Conservation (phyloP, 192 early-diverging fungal species). For the Endogone sp. region DNA sequence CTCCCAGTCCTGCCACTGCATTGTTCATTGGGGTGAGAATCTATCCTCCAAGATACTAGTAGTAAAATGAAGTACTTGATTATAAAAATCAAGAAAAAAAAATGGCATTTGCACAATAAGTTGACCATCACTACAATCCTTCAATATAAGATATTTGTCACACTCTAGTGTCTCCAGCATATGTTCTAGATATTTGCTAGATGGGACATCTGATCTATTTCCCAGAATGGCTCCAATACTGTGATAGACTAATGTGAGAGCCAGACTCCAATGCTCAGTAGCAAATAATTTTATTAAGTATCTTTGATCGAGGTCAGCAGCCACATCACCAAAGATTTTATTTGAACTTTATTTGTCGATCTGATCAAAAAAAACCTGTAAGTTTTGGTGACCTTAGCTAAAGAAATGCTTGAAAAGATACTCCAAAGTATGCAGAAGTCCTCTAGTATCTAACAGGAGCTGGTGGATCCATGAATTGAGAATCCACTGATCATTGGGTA, state of each 20-base stretch:
- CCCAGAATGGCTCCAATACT: slow-evolving; percentile 6
- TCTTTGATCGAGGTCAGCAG: slow-evolving; percentile 2
- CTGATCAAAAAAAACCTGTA: slow-evolving; percentile 1
- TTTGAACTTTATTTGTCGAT: slow-evolving; percentile 1
- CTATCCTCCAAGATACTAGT: too few species aligned
- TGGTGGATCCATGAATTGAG: not conserved
- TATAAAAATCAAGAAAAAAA: too few species aligned
- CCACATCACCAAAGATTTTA: slow-evolving; percentile 5
- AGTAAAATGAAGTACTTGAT: too few species aligned
- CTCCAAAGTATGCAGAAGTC: slow-evolving; percentile 7
- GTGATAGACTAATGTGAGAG: slow-evolving; percentile 2
- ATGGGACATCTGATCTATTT: slow-evolving; percentile 7
- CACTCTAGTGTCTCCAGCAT: too few species aligned
- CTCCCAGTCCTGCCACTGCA: too few species aligned
- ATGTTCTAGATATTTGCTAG: slow-evolving; percentile 6
- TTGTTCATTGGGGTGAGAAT: too few species aligned
- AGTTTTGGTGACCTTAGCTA: not conserved
- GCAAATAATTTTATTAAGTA: slow-evolving; percentile 1
- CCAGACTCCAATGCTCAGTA: not conserved
- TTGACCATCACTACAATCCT: too few species aligned
- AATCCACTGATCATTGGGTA: too few species aligned
- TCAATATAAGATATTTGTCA: too few species aligned
- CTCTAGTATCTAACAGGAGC: slow-evolving; percentile 12
- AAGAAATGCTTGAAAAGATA: slow-evolving; percentile 13
- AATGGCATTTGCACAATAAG: too few species aligned